Percentiles rank a stretch among this genome's conserved stretches.
These are phyloP conservation scores for Hansfordia pulvinata DNA, from an alignment of 2,329 filamentous ascomycete species.

Conservation along the genomic window DNA sequence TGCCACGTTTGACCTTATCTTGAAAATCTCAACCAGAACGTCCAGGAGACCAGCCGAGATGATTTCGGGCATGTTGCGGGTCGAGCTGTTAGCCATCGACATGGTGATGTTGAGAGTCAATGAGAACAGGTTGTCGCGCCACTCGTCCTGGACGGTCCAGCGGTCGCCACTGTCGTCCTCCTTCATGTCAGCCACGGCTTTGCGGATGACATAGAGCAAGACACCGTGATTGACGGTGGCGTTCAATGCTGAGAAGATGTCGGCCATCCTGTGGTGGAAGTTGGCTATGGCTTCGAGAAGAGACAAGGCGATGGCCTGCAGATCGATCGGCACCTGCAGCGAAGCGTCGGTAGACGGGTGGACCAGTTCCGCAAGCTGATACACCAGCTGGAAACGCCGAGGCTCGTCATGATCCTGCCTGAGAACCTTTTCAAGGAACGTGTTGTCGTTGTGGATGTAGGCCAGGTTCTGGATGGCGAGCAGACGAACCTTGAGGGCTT, in stretches of 20 bases:
- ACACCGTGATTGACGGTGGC: slow-evolving; percentile 95
- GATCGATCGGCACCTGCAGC: slow-evolving; percentile 52
- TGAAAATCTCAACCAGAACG: slow-evolving; percentile 78
- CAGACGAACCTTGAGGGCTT: slow-evolving; percentile 67
- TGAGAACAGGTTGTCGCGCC: slow-evolving; percentile 83
- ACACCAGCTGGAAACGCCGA: slow-evolving; percentile 74
- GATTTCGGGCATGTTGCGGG: slow-evolving; percentile 44
- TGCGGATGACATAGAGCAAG: slow-evolving; percentile 82
- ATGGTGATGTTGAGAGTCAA: slow-evolving; percentile 70
- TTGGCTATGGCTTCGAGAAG: slow-evolving; percentile 77
- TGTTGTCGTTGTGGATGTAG: slow-evolving; percentile 70
- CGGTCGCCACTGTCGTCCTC: slow-evolving; percentile 42
- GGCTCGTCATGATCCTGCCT: slow-evolving; percentile 84
- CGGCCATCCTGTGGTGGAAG: slow-evolving; percentile 61
- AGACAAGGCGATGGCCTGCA: slow-evolving; percentile 72
- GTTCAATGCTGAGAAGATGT: slow-evolving; percentile 82
- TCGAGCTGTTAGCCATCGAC: slow-evolving; percentile 39
- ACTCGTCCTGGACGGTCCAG: slow-evolving; percentile 63
- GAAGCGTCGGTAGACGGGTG: slow-evolving; percentile 66
- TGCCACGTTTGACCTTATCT: slow-evolving; percentile 67
- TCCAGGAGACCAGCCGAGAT: slow-evolving; percentile 82
- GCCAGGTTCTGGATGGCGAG: slow-evolving; percentile 83
- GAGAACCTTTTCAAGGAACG: slow-evolving; percentile 77
- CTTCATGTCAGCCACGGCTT: slow-evolving; percentile 73
- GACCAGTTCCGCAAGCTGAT: slow-evolving; percentile 84